Evolutionary conservation across 2,329 filamentous ascomycete genomes (phyloP).

Genomic region (Dothidotthia symphoricarpi): DNA sequence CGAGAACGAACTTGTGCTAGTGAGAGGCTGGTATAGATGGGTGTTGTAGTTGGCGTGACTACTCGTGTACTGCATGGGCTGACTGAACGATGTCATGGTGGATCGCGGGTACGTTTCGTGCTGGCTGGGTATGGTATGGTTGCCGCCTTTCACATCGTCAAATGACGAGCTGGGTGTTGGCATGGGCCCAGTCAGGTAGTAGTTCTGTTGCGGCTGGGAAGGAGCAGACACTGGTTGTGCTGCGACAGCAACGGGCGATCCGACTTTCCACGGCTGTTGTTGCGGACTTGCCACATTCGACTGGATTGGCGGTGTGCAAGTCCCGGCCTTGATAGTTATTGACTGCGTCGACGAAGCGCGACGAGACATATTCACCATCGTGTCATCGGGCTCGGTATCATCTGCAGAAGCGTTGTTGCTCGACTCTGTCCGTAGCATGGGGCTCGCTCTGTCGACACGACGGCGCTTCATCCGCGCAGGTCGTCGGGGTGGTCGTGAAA

Average conservation of each 20-base stretch:
- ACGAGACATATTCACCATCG: slow-evolving; percentile 2
- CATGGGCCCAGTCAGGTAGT: slow-evolving; percentile 1
- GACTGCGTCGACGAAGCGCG: not conserved
- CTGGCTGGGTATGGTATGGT: slow-evolving; percentile 3
- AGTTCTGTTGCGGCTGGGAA: slow-evolving; percentile 1
- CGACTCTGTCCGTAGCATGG: not conserved
- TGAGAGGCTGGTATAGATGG: slow-evolving; percentile 2
- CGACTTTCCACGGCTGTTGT: not conserved
- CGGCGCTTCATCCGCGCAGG: slow-evolving; percentile 13
- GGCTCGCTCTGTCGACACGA: not conserved
- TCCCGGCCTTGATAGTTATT: not conserved
- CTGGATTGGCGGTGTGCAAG: not conserved
- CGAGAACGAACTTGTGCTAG: slow-evolving; percentile 1
- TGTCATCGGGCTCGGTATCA: slow-evolving; percentile 27
- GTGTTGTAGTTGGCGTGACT: slow-evolving; percentile 4
- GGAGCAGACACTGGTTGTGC: slow-evolving; percentile 3
- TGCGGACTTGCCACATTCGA: not conserved
- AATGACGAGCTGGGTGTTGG: slow-evolving; percentile 9
- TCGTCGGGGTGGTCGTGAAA: slow-evolving; percentile 18
- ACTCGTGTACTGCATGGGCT: slow-evolving; percentile 7
- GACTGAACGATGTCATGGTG: slow-evolving; percentile 3
- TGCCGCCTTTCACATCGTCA: slow-evolving; percentile 12
- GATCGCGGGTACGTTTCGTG: slow-evolving; percentile 2
- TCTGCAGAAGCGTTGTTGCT: slow-evolving; percentile 12
- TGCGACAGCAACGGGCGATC: not conserved